Base-by-base conservation (phyloP, 768 basidiomycete genomes). In the Russula sp. region DNA sequence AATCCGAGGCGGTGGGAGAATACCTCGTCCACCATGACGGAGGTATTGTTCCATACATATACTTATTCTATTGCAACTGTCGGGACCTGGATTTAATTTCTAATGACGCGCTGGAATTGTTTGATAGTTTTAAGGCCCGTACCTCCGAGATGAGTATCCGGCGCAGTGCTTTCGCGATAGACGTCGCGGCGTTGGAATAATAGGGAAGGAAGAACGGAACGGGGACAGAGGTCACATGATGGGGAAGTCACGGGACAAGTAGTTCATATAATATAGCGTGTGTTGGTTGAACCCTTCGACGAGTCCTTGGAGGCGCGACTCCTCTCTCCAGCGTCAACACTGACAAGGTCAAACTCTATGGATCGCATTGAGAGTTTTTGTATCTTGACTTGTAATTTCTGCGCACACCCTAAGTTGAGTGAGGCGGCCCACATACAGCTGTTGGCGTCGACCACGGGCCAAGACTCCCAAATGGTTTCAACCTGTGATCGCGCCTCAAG, bases 81-180 rank as follows among this genome's bases (percentile, higher is more conserved):
- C 0, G 96, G 97, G 0, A 98, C 90, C 94, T 95, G 42, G 9
- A 22, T 42, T 2, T 57, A 64, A 57, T 37, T 37, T 52, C 13
- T 50, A 58, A 44, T 18, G 27, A 42, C 47, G 9, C 16, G 16
- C 45, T 34, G n/a, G 20, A 11, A 34, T 42, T 57, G 57, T 22
- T 2, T 55, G 18, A 6, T 56, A 22, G 57, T 34, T 18, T 4
- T 8, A 39, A 22, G 2, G 20, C 83, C 57, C 62, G 3, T 59
- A 94, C 95, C 82, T 99, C 97, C 10, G 96, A 89, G 52, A 98
- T 90, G 72, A 98, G 80, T 59, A 97, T 93, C 61, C 97, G 81
- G 32, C 97, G 81, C 67, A 96, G 84, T 0, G 96, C 94, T 73
- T 99, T 98, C 35, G 97, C 94, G 62, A 99, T 90, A 16, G 93